A percentile compares a stretch with the other conserved stretches of the same genome.
Conservation (phyloP, 306 rosid genomes). For the Quercus aquifolioides region DNA sequence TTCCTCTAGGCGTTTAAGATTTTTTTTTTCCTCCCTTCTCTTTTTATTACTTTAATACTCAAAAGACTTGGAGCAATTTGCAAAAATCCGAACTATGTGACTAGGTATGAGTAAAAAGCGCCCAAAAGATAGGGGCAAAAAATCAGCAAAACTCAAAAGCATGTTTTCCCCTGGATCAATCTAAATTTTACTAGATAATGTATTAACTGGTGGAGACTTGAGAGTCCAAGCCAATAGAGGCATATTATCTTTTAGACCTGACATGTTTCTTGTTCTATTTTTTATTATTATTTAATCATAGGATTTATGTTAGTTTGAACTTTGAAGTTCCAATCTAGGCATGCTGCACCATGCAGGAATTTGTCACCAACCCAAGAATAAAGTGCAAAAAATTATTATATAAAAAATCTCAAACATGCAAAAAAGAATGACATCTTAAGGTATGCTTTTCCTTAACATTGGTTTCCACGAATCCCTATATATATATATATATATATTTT, state of each 20-base stretch:
- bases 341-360: conserved; percentile 16
- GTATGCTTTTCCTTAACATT: conserved; percentile 20
- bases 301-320: background rate
- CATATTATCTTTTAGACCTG: no score
- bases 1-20: no score
- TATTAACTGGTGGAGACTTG: background rate
- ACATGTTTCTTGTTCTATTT: no score
- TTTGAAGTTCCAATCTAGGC: background rate
- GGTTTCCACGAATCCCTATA: background rate
- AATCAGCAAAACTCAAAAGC: no score
- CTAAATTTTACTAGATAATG: background rate
- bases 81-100: no score
- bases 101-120: no score
- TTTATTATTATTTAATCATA: no score
- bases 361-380: conserved; percentile 31
- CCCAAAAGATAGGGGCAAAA: no score
- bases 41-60: no score
- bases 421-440: conserved; percentile 20
- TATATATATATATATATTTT: background rate
- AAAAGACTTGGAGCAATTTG: background rate
- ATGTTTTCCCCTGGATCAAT: background rate
- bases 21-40: background rate
- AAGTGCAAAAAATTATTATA: conserved; percentile 29
- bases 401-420: conserved; percentile 30
- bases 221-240: no score